phyloP scores from a whole-genome alignment of 2,329 filamentous ascomycete species.

The Aspergillus pseudoterreus region DNA sequence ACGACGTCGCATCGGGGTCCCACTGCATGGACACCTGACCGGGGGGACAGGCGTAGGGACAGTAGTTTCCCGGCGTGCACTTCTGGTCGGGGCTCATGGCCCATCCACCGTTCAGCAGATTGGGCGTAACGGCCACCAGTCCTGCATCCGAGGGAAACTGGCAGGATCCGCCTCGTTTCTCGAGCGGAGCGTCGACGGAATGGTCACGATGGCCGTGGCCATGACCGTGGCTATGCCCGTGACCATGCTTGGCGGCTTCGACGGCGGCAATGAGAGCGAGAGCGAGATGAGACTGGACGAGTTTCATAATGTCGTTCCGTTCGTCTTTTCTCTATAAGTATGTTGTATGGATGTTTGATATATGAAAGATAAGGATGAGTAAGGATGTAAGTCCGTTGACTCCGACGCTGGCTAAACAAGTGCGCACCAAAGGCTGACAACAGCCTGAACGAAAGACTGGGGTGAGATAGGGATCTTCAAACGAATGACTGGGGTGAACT shows the following conservation, averaged over 20 bases:
- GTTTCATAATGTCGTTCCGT: constrained; percentile 27
- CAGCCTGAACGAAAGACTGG: constrained; percentile 18
- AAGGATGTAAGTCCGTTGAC: not conserved
- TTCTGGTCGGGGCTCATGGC: constrained; percentile 72
- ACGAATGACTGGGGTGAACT: constrained; percentile 26
- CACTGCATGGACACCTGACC: constrained; percentile 77
- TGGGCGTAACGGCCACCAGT: constrained; percentile 65
- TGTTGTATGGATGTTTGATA: not conserved
- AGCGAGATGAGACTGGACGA: constrained; percentile 32
- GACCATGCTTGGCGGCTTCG: constrained; percentile 33
- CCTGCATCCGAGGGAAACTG: constrained; percentile 64
- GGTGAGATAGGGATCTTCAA: constrained; percentile 19
- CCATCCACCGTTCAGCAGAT: constrained; percentile 66
- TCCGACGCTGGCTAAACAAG: not conserved
- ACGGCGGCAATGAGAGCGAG: constrained; percentile 35
- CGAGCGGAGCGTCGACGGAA: constrained; percentile 30
- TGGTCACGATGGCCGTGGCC: constrained; percentile 20
- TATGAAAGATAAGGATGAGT: not conserved
- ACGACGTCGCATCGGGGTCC: constrained; percentile 65
- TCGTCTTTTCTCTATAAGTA: not conserved
- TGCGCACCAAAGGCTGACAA: not conserved
- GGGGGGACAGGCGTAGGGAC: constrained; percentile 71
- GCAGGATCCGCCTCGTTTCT: constrained; percentile 58
- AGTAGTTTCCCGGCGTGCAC: constrained; percentile 66
- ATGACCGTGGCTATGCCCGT: constrained; percentile 14